Conservation (phyloP, 768 basidiomycete species). For the Suillus bovinus region DNA sequence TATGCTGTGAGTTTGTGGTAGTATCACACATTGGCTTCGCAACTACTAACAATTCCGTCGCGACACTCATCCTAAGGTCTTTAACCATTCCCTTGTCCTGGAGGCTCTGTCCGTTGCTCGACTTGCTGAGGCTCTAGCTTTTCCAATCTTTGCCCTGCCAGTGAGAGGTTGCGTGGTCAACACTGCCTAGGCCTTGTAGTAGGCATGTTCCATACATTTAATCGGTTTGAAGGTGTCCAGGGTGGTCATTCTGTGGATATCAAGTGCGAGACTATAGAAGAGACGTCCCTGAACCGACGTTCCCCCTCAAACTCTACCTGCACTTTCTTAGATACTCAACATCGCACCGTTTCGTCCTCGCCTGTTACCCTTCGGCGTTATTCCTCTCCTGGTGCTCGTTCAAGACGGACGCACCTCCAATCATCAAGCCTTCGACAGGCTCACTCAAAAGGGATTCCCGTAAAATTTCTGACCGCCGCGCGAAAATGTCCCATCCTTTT, state of each 20-base stretch:
- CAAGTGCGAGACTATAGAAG: conserved; percentile 47
- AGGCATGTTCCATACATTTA: conserved; percentile 38
- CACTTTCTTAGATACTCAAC: conserved; percentile 16
- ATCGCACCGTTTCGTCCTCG: conserved; percentile 26
- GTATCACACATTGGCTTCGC: conserved; percentile 15
- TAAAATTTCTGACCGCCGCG: conserved; percentile 31
- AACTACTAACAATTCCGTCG: conserved; percentile 24
- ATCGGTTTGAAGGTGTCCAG: conserved; percentile 27
- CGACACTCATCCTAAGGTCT: conserved; percentile 30
- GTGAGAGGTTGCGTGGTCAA: conserved; percentile 29
- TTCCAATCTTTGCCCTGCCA: conserved; percentile 11
- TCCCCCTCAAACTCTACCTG: conserved; percentile 33
- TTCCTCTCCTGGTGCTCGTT: conserved; percentile 30
- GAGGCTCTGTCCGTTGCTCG: conserved; percentile 21
- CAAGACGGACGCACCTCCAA: conserved; percentile 40
- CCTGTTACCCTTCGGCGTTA: conserved; percentile 35
- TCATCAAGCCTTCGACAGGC: conserved; percentile 22
- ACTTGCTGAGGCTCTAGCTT: conserved; percentile 19
- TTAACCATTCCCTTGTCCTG: conserved; percentile 22
- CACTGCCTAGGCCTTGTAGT: conserved; percentile 48
- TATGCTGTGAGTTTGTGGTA: conserved; percentile 18
- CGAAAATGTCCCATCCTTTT: conserved; percentile 15
- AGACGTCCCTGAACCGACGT: conserved; percentile 29
- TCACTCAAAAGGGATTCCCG: conserved; percentile 28
- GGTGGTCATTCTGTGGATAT: conserved; percentile 34